Base-by-base conservation (phyloP, 140 eudicot species). In the Anethum foeniculum region DNA sequence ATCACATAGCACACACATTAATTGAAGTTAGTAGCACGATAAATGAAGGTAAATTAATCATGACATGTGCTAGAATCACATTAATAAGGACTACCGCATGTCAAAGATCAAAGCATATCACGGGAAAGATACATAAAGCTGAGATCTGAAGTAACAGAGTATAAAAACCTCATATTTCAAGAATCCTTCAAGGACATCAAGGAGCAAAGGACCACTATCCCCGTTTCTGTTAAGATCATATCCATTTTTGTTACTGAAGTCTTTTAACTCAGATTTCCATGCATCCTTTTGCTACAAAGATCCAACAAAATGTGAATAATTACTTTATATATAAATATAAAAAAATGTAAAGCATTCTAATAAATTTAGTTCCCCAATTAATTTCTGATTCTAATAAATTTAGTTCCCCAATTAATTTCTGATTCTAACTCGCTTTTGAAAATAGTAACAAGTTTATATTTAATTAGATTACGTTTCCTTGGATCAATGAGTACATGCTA, bases 181-280 rank as follows among this genome's bases (percentile, higher is more conserved):
- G 90, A 95, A 95, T 46, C 99, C 99, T 84, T 91, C 99, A 81
- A 95, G 97, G 68, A 95, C 97, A 83, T 95, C 97, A 88, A 95
- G 77, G 76, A 95, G 92, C 86, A 95, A 85, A 21, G 99, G 99
- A 62, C 96, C 93, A 67, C 99, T 95, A 73, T 95, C 97, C 73
- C 97, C 97, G 60, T 95, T 93, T 88, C 97, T 84, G 87, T 88
- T 95, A 68, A 95, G 81, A 76, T 95, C 97, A 83, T 93, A 95
- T 71, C 99, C 99, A 34, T 93, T 91, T 75, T 91, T 93, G 85
- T 83, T 89, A 82, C 99, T 90, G 73, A 91, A 95, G 64, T 95
- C 99, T 85, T 90, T 91, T 79, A 95, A 81, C 88, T 95, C 99
- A 8, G 97, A 85, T 89, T 95, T 95, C 99, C 99, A 95, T 46